A percentile compares a stretch with the other conserved stretches of the same genome.
These are phyloP conservation scores for Scutellaria barbata DNA, from an alignment of 257 asterid genomes.

Conservation along the genomic window DNA sequence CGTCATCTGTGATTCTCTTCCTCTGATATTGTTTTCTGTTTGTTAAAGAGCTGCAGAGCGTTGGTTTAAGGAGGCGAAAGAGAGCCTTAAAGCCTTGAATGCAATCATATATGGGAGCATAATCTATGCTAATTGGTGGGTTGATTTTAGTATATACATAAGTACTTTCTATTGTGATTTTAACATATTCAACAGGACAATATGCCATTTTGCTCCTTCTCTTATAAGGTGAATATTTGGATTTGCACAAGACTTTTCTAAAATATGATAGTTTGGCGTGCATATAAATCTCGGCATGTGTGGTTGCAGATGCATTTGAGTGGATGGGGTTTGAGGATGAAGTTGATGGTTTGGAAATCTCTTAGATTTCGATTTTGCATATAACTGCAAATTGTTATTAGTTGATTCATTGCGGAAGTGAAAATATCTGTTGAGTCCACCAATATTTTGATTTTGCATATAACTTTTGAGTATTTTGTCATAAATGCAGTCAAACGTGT, in stretches of 20 bases:
- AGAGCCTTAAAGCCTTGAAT: constrained; percentile 62
- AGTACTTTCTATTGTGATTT: constrained; percentile 23
- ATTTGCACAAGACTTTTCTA: constrained; percentile 1
- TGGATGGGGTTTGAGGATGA: neutral
- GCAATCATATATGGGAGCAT: constrained; percentile 90
- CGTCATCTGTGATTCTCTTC: constrained; percentile 23
- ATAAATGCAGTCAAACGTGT: constrained; percentile 67
- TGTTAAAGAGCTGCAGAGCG: constrained; percentile 85
- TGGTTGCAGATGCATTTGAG: neutral
- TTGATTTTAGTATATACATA: constrained; percentile 18
- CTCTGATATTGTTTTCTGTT: constrained; percentile 48
- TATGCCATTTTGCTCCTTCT: neutral
- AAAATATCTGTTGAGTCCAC: neutral
- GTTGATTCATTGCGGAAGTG: neutral
- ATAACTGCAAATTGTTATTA: neutral
- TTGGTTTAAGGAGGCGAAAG: constrained; percentile 96
- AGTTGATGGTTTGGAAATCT: neutral
- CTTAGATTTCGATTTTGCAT: neutral
- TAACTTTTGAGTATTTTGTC: constrained; percentile 27
- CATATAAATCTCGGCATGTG: neutral
- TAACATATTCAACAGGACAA: neutral
- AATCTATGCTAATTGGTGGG: constrained; percentile 87
- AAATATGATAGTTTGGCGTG: constrained; percentile 4
- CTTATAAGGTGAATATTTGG: neutral
- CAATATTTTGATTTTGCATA: too few relatives aligned